Conservation (phyloP, 169 alveolate species). For the Eimeria falciformis region DNA sequence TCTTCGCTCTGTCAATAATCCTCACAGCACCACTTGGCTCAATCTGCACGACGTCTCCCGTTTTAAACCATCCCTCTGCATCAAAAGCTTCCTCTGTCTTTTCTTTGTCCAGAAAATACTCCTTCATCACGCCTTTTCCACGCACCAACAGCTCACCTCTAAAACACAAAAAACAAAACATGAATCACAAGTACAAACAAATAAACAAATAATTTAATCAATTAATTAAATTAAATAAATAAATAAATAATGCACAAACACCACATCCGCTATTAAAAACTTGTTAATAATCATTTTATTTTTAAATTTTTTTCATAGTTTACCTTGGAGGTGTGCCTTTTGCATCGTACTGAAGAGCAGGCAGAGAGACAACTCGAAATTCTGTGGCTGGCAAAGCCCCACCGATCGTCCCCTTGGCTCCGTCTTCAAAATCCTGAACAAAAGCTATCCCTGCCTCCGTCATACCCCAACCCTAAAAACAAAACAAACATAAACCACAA, state of each 20-base stretch:
- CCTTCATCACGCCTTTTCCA: conserved; percentile 80
- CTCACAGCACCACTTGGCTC: conserved; percentile 88
- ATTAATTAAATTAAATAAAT: neutral
- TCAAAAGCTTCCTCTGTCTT: conserved; percentile 89
- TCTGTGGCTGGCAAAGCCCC: conserved; percentile 88
- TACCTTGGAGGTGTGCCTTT: conserved; percentile 80
- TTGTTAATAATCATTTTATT: too few species aligned
- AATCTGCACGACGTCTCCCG: conserved; percentile 93
- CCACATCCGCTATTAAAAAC: neutral
- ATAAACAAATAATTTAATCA: too few species aligned
- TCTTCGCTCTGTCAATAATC: conserved; percentile 93
- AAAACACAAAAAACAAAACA: conserved; percentile 38
- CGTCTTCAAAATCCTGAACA: conserved; percentile 74
- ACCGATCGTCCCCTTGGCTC: conserved; percentile 87
- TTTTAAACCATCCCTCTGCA: conserved; percentile 93
- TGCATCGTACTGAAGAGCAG: conserved; percentile 86
- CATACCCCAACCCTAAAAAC: conserved; percentile 83
- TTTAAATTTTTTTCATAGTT: too few species aligned
- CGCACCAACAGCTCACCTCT: conserved; percentile 88
- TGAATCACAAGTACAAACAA: neutral
- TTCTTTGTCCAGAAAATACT: conserved; percentile 77
- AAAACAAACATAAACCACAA: neutral
- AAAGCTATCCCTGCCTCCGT: conserved; percentile 89
- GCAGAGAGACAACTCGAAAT: conserved; percentile 85
- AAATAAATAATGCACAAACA: neutral